A percentile compares a stretch with the other conserved stretches of the same genome.
These are phyloP conservation scores for Luzula sylvatica DNA, from an alignment of 176 grass and related monocot species.

Conservation along the genomic window DNA sequence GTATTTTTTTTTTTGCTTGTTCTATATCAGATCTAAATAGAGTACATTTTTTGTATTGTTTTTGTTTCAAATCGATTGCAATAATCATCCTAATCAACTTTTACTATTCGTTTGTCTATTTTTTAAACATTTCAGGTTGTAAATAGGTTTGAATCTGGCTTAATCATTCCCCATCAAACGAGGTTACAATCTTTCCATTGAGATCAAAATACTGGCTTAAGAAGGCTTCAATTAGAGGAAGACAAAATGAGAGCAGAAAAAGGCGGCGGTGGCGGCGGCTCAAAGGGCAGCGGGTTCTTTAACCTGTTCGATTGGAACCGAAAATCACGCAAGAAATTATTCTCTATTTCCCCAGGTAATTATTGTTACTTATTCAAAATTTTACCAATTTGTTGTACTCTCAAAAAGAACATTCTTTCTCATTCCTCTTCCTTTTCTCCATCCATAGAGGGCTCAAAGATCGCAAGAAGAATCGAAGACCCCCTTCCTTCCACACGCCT, in stretches of 20 bases:
- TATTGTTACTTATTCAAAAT: slow-evolving; percentile 8
- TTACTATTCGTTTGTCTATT: neutral
- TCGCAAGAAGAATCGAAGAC: slow-evolving; percentile 52
- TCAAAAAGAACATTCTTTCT: neutral
- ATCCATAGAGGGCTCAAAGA: slow-evolving; percentile 54
- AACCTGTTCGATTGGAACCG: slow-evolving; percentile 77
- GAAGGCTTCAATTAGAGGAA: neutral
- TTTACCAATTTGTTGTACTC: neutral
- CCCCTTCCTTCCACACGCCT: slow-evolving; percentile 33
- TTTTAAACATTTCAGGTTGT: too few relatives aligned
- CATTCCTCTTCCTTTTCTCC: neutral
- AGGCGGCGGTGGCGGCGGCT: slow-evolving; percentile 44
- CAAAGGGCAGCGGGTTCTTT: slow-evolving; percentile 48
- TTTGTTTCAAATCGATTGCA: neutral
- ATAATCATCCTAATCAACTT: neutral
- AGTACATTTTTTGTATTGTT: neutral
- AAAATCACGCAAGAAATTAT: slow-evolving; percentile 81
- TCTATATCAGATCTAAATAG: neutral
- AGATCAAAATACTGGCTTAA: neutral
- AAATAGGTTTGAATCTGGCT: too few relatives aligned
- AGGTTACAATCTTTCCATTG: slow-evolving; percentile 6
- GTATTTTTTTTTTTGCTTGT: neutral
- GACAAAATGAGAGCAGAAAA: slow-evolving; percentile 42
- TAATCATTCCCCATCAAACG: slow-evolving; percentile 8
- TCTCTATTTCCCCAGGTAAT: slow-evolving; percentile 65